phyloP scores from a whole-genome alignment of 148 eudicot genomes.

The Pouteria glomerata region DNA sequence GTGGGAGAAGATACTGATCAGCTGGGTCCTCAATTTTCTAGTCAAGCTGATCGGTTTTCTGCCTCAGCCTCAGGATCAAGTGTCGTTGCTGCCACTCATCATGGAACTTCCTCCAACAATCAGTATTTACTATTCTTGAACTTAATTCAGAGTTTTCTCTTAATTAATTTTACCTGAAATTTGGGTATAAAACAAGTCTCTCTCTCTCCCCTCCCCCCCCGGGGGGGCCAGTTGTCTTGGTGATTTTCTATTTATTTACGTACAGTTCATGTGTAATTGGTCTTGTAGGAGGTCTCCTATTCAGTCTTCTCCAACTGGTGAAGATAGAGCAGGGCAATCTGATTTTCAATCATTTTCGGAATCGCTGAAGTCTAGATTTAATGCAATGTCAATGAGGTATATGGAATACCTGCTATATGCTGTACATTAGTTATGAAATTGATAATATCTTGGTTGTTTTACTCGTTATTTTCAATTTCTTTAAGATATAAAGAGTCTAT shows the following conservation, averaged over 20 bases:
- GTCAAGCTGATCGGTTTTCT: slow-evolving; percentile 38
- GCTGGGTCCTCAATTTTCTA: slow-evolving; percentile 32
- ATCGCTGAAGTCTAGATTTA: slow-evolving; percentile 68
- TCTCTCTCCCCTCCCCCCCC: neutral
- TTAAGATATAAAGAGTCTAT: slow-evolving; percentile 79
- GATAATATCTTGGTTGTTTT: neutral
- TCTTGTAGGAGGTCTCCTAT: slow-evolving; percentile 41
- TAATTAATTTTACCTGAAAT: neutral
- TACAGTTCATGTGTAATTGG: slow-evolving; percentile 1
- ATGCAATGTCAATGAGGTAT: slow-evolving; percentile 72
- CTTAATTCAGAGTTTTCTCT: neutral
- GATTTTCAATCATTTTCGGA: slow-evolving; percentile 85
- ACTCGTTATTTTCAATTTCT: neutral
- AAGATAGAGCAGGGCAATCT: slow-evolving; percentile 90
- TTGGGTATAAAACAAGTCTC: neutral
- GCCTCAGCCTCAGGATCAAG: slow-evolving; percentile 47
- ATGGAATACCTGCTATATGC: slow-evolving; percentile 1
- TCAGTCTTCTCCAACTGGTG: slow-evolving; percentile 51
- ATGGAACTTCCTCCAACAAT: slow-evolving; percentile 58
- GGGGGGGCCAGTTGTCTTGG: too few species aligned
- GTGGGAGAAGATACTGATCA: slow-evolving; percentile 51
- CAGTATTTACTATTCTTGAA: slow-evolving; percentile 32
- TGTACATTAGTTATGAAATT: neutral
- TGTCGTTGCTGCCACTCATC: slow-evolving; percentile 32
- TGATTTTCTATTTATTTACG: neutral